Conservation (phyloP, 1,284 basidiomycete genomes). For the Ustilago trichophora region DNA sequence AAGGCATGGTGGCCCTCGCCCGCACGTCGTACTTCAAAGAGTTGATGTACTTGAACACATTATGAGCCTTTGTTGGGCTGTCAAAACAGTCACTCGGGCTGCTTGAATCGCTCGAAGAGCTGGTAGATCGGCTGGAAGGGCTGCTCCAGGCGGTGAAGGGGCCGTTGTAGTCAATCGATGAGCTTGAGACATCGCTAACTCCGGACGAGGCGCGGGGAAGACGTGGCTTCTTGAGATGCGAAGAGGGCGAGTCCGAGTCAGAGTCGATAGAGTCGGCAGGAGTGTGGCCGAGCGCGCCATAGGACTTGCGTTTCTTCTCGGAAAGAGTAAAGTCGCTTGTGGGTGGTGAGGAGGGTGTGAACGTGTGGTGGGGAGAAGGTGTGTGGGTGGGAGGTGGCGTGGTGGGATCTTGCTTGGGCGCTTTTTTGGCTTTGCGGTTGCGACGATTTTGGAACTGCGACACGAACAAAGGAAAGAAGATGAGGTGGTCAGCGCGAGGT, state of each 20-base stretch:
- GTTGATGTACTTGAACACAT: conserved; percentile 17
- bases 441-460: conserved; percentile 56
- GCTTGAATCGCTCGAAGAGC: conserved; percentile 22
- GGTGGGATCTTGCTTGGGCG: background rate
- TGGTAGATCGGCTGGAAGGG: conserved; percentile 22
- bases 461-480: background rate
- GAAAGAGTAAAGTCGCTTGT: conserved; percentile 4
- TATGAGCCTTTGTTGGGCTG: conserved; percentile 10
- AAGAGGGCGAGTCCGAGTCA: conserved; percentile 9
- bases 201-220: conserved; percentile 6
- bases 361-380: background rate
- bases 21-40: conserved; percentile 7
- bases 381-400: background rate
- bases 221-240: conserved; percentile 18
- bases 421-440: conserved; percentile 44
- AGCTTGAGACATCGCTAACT: conserved; percentile 4
- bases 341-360: conserved; percentile 2
- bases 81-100: conserved; percentile 14
- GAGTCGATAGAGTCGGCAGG: background rate
- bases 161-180: conserved; percentile 1
- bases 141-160: conserved; percentile 19
- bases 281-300: conserved; percentile 18
- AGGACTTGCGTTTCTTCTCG: conserved; percentile 32
- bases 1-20: conserved; percentile 18
- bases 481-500: no score